Percentiles rank a stretch among this genome's conserved stretches.
phyloP scores from a whole-genome alignment of 805 yeast species.

The Candida alai region DNA sequence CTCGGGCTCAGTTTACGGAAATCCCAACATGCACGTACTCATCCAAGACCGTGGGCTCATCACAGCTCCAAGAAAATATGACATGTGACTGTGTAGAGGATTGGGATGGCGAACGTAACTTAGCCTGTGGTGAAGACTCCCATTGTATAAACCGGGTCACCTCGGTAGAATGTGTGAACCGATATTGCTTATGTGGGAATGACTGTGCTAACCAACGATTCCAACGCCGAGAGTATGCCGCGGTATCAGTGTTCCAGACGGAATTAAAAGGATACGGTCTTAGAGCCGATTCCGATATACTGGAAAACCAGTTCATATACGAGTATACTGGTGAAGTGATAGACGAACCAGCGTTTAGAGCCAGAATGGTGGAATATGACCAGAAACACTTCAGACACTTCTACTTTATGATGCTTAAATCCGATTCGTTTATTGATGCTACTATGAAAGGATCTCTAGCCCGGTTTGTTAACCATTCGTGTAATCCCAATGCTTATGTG shows the following conservation, averaged over 20 bases:
- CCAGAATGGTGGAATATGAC: slow-evolving; percentile 73
- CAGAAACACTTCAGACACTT: slow-evolving; percentile 69
- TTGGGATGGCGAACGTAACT: slow-evolving; percentile 36
- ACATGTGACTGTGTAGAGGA: slow-evolving; percentile 80
- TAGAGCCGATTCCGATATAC: slow-evolving; percentile 58
- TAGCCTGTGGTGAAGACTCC: slow-evolving; percentile 80
- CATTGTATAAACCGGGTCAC: slow-evolving; percentile 92
- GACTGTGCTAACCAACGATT: slow-evolving; percentile 86
- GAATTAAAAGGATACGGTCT: slow-evolving; percentile 88
- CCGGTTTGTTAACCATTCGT: slow-evolving; percentile 91
- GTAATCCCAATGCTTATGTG: slow-evolving; percentile 90
- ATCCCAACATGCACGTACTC: slow-evolving; percentile 62
- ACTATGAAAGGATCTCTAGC: slow-evolving; percentile 85
- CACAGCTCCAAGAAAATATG: slow-evolving; percentile 67
- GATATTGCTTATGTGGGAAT: slow-evolving; percentile 64
- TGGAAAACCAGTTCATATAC: slow-evolving; percentile 69
- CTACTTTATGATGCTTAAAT: slow-evolving; percentile 93
- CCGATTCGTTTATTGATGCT: slow-evolving; percentile 92
- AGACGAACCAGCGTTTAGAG: slow-evolving; percentile 70
- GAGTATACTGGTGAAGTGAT: slow-evolving; percentile 95
- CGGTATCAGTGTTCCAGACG: slow-evolving; percentile 78
- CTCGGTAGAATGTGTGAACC: slow-evolving; percentile 83
- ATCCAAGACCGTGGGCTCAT: slow-evolving; percentile 55
- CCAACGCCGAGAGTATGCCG: slow-evolving; percentile 70
- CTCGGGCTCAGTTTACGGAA: slow-evolving; percentile 51